Base-by-base conservation (phyloP, 2,329 filamentous ascomycete species). In the Xylaria hypoxylon region DNA sequence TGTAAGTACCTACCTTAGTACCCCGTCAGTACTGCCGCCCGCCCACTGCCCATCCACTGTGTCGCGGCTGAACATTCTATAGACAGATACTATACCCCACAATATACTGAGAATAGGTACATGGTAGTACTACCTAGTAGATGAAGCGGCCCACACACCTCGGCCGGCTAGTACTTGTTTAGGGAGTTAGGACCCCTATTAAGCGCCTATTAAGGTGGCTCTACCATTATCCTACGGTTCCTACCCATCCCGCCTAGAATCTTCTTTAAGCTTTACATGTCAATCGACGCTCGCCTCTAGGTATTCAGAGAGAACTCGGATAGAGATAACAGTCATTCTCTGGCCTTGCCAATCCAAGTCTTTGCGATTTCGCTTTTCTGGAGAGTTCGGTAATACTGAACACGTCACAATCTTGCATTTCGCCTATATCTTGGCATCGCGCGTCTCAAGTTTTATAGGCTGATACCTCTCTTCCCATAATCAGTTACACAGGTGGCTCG, bases 381-480 rank as follows among this genome's bases (percentile, higher is more conserved):
- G 50, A 22, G 48, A 31, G 8, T 33, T 52, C 13, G 17, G 48
- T 15, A 26, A 44, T 17, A 5, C 22, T 28, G 33, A n/a, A 22
- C 50, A 13, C 15, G 24, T 19, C 33, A 19, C 40, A 11, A 45
- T 44, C 19, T 19, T 31, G 35, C 33, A 26, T n/a, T 22, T 56
- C 40, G 42, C 45, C 52, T 53, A 17, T 22, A 33, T 26, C 44
- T 40, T 22, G 47, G 17, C 15, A 33, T 40, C 35, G 24, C 56
- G 56, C 59, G 52, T 33, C 31, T 56, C 51, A 11, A 44, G 24
- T 22, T 26, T 50, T 59, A 31, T 44, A 45, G 61, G 63, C 59
- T 28, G 40, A 19, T 42, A 35, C 35, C 51, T 47, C 35, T 47
- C 15, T 56, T 47, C 50, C 31, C 42, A 40, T 24, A 15, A 31